phyloP scores from a whole-genome alignment of 306 rosid genomes.

The Trifolium subterraneum region DNA sequence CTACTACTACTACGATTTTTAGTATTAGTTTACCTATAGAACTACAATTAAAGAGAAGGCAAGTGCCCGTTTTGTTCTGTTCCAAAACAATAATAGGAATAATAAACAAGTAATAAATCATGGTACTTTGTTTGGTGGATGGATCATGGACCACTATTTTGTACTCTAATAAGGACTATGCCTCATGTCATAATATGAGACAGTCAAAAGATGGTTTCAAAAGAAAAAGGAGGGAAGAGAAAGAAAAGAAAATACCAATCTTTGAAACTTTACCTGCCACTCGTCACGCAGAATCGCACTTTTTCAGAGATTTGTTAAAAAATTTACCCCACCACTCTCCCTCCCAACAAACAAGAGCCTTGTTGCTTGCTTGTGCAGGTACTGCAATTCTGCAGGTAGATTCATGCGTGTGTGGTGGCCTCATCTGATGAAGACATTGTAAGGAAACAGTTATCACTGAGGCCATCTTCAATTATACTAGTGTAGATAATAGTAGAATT shows the following conservation, averaged over 20 bases:
- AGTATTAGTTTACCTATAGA: not conserved
- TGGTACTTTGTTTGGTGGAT: conserved; percentile 44
- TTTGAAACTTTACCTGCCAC: conserved; percentile 48
- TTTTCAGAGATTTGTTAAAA: conserved; percentile 42
- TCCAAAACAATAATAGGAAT: conserved; percentile 17
- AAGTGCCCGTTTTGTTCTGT: conserved; percentile 8
- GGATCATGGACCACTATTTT: conserved; percentile 48
- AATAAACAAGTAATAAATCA: conserved; percentile 29
- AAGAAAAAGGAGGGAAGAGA: conserved; percentile 43
- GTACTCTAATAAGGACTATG: conserved; percentile 28
- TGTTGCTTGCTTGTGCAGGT: conserved; percentile 35
- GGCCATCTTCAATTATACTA: conserved; percentile 13
- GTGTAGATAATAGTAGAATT: not conserved
- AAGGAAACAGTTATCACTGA: conserved; percentile 31
- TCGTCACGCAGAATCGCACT: conserved; percentile 43
- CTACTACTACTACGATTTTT: not conserved
- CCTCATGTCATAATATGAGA: conserved; percentile 38
- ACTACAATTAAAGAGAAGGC: conserved; percentile 27
- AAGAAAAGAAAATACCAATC: conserved; percentile 2
- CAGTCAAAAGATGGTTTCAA: conserved; percentile 56
- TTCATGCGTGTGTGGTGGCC: conserved; percentile 43
- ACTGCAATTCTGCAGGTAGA: conserved; percentile 14
- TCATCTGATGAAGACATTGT: conserved; percentile 33
- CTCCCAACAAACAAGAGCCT: conserved; percentile 39
- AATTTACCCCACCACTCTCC: conserved; percentile 41